Conservation (phyloP, 202 grass and related monocot genomes). For the Zoysia matrella region DNA sequence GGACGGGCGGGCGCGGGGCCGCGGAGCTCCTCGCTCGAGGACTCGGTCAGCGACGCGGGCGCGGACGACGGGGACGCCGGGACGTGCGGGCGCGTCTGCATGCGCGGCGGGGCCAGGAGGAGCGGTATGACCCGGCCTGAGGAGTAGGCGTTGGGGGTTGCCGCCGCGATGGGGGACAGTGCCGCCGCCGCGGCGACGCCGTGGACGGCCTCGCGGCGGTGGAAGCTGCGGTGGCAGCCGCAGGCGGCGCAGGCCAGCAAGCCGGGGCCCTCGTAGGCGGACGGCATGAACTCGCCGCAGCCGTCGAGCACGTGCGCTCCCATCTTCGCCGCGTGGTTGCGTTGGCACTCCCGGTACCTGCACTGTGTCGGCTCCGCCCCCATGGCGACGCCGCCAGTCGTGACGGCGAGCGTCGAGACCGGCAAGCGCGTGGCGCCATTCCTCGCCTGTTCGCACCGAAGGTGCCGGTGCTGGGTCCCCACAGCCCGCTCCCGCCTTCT, state of each 20-base stretch:
- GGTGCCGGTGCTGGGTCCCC: conserved; percentile 21
- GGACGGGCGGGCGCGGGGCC: not conserved
- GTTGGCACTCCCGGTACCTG: conserved; percentile 87
- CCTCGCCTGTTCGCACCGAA: conserved; percentile 38
- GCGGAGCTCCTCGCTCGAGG: conserved; percentile 62
- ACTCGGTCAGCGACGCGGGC: conserved; percentile 51
- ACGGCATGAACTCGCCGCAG: conserved; percentile 95
- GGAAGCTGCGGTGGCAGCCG: conserved; percentile 98
- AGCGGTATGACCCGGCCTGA: conserved; percentile 52
- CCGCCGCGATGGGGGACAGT: conserved; percentile 30
- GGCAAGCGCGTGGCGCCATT: conserved; percentile 25
- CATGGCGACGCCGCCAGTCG: not conserved
- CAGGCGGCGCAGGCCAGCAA: conserved; percentile 83
- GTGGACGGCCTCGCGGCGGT: conserved; percentile 59
- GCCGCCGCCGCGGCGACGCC: not conserved
- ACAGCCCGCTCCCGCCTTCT: conserved; percentile 38
- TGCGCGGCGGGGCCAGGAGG: conserved; percentile 58
- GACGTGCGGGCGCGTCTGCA: conserved; percentile 41
- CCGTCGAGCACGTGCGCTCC: conserved; percentile 90
- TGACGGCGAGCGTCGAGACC: conserved; percentile 16
- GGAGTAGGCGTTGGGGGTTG: conserved; percentile 38
- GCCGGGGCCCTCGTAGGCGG: conserved; percentile 29
- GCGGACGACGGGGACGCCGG: conserved; percentile 38
- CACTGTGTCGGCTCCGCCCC: conserved; percentile 38
- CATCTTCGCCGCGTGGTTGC: conserved; percentile 85